Base-by-base conservation (phyloP, 2,329 filamentous ascomycete genomes). In the Aspergillus spinulosporus region DNA sequence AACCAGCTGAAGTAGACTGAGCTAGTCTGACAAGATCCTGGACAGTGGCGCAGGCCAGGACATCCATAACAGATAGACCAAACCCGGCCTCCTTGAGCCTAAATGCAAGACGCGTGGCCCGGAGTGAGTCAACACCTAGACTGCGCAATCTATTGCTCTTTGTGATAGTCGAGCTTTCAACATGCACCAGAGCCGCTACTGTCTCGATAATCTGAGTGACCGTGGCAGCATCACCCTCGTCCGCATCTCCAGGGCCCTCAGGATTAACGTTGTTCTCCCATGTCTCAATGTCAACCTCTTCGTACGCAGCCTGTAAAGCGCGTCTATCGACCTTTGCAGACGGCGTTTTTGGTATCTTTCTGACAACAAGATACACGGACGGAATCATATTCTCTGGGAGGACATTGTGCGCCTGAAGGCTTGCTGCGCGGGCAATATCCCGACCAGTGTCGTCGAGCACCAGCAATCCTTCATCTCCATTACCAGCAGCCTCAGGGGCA, bases 381-480 rank as follows among this genome's bases (percentile, higher is more conserved):
- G 71, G 71, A 14, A 72, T 61, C 71, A 74, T 74, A 47, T 73
- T 66, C 39, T 61, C 58, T 8, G 71, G 71, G 11, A 74, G 55
- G 6, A 50, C 28, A 14, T 59, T 50, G 5, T 60, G 50, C 1
- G 67, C 65, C 40, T 64, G 50, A 1, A 61, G 50, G n/a, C 57
- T 60, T 9, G 67, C 63, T 14, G 64, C 61, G 37, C 56, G 59
- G n/a, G 62, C 64, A 44, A 69, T 59, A 4, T 64, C 56, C 12
- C 66, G 49, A 5, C 64, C 65, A 5, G 50, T 45, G 3, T 62
- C 56, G 34, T 63, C 54, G 3, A 56, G 40, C 2, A 66, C 14
- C 8, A 67, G 21, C 4, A 59, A 21, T 9, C 34, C 34, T 37
- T 12, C 11, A 21, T 21, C 39, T 26, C 55, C 52, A 2, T 44